Evolutionary conservation across 352 stramenopile species (phyloP), one percentile per base, ranked within the genome.

Genomic region (Globisporangium irregulare): DNA sequence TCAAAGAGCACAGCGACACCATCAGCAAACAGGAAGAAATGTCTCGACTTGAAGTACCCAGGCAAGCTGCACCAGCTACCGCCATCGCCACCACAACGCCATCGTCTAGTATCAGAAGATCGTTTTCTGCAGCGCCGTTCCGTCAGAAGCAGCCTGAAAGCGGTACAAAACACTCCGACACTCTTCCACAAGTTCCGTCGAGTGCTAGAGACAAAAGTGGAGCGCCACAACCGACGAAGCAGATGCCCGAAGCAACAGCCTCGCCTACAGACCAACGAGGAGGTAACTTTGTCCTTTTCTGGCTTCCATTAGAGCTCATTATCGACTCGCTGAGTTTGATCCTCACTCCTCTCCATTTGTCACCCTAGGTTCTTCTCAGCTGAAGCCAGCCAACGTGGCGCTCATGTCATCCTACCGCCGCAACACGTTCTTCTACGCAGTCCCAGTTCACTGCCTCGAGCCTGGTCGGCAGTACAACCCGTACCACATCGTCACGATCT

Each of bases 381-480:
- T 58, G 3, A 22, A 32, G 4, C 0, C 36, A 3, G 5, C 25
- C 20, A 59, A 34, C 9, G 25, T 53, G 25, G 7, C 24, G 22
- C 2, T 67, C 38, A 64, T 68, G 60, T 0, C 41, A 15, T 48
- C 60, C 36, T 69, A 64, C 25, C 70, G 78, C n/a, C 64, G 64
- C 12, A 77, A 89, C 29, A 87, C 82, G 1, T 93, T 93, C 63
- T 71, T 83, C 0, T 93, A 93, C 34, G 83, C 82, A 3, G 79
- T 92, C 1, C 86, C 86, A 14, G 61, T 74, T 1, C 82, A 91
- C 41, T 86, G 75, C 27, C 64, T 93, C 7, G 71, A 90, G n/a
- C 58, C 53, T 3, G 71, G 68, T 6, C 61, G 76, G 0, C 72
- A 67, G 12, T 91, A 91, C 63, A 81, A 93, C 29, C 86, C 86